phyloP scores from a whole-genome alignment of 78 protist species.

The Dictyostelium brefeldianum region DNA sequence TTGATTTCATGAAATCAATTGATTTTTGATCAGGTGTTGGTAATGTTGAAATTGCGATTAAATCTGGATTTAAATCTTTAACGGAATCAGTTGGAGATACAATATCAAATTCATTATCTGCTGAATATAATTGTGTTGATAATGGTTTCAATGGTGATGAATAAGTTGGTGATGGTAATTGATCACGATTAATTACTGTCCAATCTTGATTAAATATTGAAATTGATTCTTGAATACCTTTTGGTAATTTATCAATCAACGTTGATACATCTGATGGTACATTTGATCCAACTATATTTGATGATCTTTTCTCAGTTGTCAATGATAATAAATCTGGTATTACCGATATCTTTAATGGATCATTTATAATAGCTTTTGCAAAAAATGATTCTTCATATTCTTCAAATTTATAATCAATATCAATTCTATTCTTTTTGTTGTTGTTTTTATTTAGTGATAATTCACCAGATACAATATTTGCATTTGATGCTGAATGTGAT shows the following conservation, averaged over 20 bases:
- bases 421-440: constrained; percentile 4
- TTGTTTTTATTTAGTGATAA: neutral
- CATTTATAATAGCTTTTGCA: constrained; percentile 42
- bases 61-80: constrained; percentile 22
- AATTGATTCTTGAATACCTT: constrained; percentile 59
- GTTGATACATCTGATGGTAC: constrained; percentile 16
- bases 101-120: constrained; percentile 3
- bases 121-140: neutral
- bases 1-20: constrained; percentile 20
- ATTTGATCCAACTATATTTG: constrained; percentile 28
- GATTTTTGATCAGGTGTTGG: constrained; percentile 26
- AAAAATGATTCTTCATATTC: constrained; percentile 60
- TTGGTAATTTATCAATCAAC: constrained; percentile 7
- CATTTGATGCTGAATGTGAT: no score
- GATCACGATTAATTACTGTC: constrained; percentile 25
- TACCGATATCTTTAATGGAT: constrained; percentile 49
- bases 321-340: constrained; percentile 48
- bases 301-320: neutral
- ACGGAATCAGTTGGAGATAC: constrained; percentile 14
- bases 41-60: neutral
- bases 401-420: constrained; percentile 53
- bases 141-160: constrained; percentile 24
- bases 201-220: constrained; percentile 40
- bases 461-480: no score
- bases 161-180: constrained; percentile 15